These are phyloP conservation scores for Collybia nuda DNA, from an alignment of 768 basidiomycete species.

Conservation along the genomic window DNA sequence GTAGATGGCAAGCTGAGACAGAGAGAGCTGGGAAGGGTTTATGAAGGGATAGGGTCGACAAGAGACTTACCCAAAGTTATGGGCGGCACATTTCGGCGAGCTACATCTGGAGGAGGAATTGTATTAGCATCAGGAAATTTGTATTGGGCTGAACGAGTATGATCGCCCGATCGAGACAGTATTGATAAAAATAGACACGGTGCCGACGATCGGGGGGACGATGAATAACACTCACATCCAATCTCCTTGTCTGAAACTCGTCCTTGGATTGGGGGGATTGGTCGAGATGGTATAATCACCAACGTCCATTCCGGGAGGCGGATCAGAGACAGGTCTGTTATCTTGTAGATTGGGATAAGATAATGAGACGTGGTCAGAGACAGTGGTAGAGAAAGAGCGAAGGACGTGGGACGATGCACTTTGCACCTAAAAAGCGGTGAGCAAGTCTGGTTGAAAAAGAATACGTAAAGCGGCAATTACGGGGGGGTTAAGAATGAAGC, in stretches of 20 bases:
- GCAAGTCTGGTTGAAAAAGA: conserved; percentile 6
- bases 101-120: conserved; percentile 50
- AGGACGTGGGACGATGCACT: conserved; percentile 9
- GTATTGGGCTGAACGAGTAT: conserved; percentile 6
- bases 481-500: conserved; percentile 28
- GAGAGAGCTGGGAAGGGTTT: conserved; percentile 7
- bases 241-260: conserved; percentile 66
- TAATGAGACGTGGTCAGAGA: conserved; percentile 21
- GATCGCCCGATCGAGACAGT: conserved; percentile 21
- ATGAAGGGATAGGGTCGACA: conserved; percentile 13
- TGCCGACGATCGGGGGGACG: conserved; percentile 5
- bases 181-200: conserved; percentile 18
- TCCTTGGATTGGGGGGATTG: conserved; percentile 71
- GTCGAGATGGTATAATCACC: conserved; percentile 58
- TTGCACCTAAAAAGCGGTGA: conserved; percentile 15
- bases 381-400: conserved; percentile 14
- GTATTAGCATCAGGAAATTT: conserved; percentile 12
- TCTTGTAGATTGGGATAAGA: conserved; percentile 27
- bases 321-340: conserved; percentile 15
- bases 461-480: conserved; percentile 15
- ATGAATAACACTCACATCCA: conserved; percentile 62
- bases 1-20: conserved; percentile 13
- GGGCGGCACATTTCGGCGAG: conserved; percentile 69
- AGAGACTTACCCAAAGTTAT: conserved; percentile 79
- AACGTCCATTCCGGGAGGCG: conserved; percentile 11